A percentile compares a stretch with the other conserved stretches of the same genome.
Conservation (phyloP, 305 asterid genomes). For the Striga hermonthica region DNA sequence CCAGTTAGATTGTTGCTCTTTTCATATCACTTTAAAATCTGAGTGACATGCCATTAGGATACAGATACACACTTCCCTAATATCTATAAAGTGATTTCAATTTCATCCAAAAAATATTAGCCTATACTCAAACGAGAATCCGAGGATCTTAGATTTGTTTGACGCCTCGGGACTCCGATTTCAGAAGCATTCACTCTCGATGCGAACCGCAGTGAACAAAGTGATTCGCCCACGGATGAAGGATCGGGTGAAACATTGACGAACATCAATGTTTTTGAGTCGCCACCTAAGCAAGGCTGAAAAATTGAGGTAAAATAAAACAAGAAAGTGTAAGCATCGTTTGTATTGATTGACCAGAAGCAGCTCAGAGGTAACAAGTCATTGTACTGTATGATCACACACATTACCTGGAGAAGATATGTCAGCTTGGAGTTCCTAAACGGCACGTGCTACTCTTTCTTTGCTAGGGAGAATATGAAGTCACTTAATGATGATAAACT, state of each 20-base stretch:
- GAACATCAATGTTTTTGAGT: slow-evolving; percentile 90
- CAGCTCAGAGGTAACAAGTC: no score
- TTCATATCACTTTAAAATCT: slow-evolving; percentile 35
- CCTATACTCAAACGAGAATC: slow-evolving; percentile 93
- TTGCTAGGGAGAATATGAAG: slow-evolving; percentile 89
- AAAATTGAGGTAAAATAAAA: not conserved
- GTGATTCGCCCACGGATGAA: slow-evolving; percentile 76
- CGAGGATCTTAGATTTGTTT: slow-evolving; percentile 59
- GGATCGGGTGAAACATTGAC: slow-evolving; percentile 89
- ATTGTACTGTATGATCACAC: no score
- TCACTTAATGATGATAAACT: slow-evolving; percentile 90
- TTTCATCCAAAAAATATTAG: slow-evolving; percentile 33
- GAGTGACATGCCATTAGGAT: slow-evolving; percentile 30
- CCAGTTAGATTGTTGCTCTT: slow-evolving; percentile 38
- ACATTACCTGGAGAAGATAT: slow-evolving; percentile 90
- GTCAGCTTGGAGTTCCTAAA: slow-evolving; percentile 93
- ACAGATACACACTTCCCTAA: slow-evolving; percentile 39
- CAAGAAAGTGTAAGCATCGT: not conserved
- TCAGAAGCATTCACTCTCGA: slow-evolving; percentile 96
- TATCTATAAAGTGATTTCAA: slow-evolving; percentile 25
- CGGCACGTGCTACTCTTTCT: slow-evolving; percentile 92
- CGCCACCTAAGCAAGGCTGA: slow-evolving; percentile 99
- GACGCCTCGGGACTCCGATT: slow-evolving; percentile 91
- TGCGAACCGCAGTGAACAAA: slow-evolving; percentile 93
- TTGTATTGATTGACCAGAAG: not conserved